Conservation (phyloP, 768 basidiomycete species). For the Podaxis pistillaris region DNA sequence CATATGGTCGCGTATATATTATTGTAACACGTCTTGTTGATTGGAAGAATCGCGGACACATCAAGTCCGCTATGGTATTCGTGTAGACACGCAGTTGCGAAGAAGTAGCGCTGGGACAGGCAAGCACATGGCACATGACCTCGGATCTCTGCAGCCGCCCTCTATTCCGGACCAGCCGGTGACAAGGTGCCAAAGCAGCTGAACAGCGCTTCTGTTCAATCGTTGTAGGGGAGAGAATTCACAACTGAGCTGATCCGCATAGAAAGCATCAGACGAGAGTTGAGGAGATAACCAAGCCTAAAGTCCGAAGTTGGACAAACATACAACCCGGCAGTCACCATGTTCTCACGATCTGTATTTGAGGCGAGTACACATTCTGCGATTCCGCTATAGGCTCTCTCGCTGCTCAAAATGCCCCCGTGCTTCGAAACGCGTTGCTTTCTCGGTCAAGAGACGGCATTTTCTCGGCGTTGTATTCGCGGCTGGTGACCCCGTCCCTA, state of each 20-base stretch:
- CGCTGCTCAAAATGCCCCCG: too few species aligned
- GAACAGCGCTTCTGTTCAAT: not conserved
- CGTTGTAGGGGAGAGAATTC: not conserved
- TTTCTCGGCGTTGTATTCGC: not conserved
- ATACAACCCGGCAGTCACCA: not conserved
- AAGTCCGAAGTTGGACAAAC: not conserved
- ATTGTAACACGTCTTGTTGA: not conserved
- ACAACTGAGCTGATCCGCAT: not conserved
- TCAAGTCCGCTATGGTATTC: not conserved
- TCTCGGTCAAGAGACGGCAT: not conserved
- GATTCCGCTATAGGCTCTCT: not conserved
- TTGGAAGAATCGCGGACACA: constrained; percentile 4
- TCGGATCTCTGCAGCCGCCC: not conserved
- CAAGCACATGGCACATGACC: constrained; percentile 10
- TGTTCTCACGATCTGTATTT: not conserved
- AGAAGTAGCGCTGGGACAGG: not conserved
- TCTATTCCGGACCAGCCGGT: not conserved
- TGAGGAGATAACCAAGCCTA: not conserved
- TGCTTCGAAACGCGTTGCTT: not conserved
- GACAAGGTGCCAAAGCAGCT: not conserved
- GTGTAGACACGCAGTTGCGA: constrained; percentile 1
- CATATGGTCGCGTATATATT: constrained; percentile 7
- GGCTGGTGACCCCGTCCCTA: not conserved
- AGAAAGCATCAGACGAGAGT: not conserved
- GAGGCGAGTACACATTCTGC: not conserved